Evolutionary conservation across 2,329 filamentous ascomycete genomes (phyloP).

Genomic region (Epichloe sibirici): DNA sequence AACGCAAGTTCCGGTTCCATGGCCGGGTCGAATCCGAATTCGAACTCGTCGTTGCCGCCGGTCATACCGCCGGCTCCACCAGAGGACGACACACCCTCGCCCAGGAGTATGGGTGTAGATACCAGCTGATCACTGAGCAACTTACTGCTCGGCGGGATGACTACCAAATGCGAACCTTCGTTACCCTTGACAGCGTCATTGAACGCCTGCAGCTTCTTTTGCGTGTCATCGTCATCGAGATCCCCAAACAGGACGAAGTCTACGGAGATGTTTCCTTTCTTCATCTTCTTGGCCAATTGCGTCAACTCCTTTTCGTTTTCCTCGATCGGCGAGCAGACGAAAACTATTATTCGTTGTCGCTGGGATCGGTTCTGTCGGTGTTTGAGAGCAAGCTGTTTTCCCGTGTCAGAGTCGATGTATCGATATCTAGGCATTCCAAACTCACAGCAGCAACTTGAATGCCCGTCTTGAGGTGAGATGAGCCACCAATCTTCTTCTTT

Average conservation of each 20-base stretch:
- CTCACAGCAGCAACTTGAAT: slow-evolving; percentile 91
- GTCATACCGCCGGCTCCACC: slow-evolving; percentile 41
- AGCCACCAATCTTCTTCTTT: slow-evolving; percentile 80
- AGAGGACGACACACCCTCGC: slow-evolving; percentile 50
- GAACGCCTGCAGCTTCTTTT: slow-evolving; percentile 88
- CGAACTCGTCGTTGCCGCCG: slow-evolving; percentile 50
- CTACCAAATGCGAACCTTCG: slow-evolving; percentile 82
- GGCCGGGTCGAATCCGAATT: slow-evolving; percentile 79
- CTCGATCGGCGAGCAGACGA: slow-evolving; percentile 83
- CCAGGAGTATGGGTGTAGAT: slow-evolving; percentile 77
- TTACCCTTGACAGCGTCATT: slow-evolving; percentile 84
- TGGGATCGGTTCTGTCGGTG: slow-evolving; percentile 97
- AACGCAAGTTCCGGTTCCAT: slow-evolving; percentile 89
- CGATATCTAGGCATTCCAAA: background rate
- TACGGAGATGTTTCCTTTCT: slow-evolving; percentile 89
- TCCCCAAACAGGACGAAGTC: slow-evolving; percentile 95
- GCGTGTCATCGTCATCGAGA: slow-evolving; percentile 73
- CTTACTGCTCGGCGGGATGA: slow-evolving; percentile 82
- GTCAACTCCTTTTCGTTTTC: slow-evolving; percentile 84
- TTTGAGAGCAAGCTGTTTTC: slow-evolving; percentile 73
- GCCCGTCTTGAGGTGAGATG: slow-evolving; percentile 77
- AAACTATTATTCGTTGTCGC: slow-evolving; percentile 91
- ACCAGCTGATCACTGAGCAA: slow-evolving; percentile 87
- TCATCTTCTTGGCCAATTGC: slow-evolving; percentile 93
- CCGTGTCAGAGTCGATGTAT: background rate